Conservation (phyloP, 208 protist genomes). For the Strigomonas galati region DNA sequence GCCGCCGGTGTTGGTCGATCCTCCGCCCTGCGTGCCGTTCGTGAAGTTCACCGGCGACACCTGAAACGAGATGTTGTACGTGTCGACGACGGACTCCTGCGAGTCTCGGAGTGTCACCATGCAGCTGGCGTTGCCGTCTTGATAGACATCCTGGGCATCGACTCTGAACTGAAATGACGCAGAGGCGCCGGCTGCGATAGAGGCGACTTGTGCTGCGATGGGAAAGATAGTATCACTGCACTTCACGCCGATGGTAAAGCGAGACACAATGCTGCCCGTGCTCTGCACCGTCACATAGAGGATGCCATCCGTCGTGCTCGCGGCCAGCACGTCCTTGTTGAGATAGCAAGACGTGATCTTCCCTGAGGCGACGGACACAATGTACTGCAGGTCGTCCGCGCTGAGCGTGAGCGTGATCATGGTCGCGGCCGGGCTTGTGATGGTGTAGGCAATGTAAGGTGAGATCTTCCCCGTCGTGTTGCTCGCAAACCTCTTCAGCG, state of each 20-base stretch:
- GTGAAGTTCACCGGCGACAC: constrained; percentile 22
- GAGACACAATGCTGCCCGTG: constrained; percentile 45
- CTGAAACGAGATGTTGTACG: constrained; percentile 26
- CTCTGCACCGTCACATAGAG: constrained; percentile 58
- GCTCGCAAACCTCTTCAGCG: constrained; percentile 15
- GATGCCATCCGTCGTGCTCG: constrained; percentile 46
- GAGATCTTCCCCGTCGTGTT: constrained; percentile 4
- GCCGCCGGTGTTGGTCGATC: not conserved
- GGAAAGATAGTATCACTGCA: constrained; percentile 57
- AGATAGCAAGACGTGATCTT: constrained; percentile 43
- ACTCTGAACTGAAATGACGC: constrained; percentile 39
- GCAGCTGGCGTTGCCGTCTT: constrained; percentile 32
- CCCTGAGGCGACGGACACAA: constrained; percentile 57
- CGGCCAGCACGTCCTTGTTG: constrained; percentile 26
- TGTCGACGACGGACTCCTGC: constrained; percentile 41
- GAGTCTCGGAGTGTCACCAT: constrained; percentile 45
- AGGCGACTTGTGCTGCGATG: constrained; percentile 46
- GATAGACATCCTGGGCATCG: constrained; percentile 26
- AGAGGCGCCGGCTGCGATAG: constrained; percentile 28
- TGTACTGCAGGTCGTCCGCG: constrained; percentile 76
- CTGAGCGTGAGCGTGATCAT: constrained; percentile 68
- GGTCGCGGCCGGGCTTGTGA: constrained; percentile 32
- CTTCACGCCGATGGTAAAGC: constrained; percentile 43
- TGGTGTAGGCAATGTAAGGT: constrained; percentile 59
- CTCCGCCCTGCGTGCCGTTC: constrained; percentile 62